phyloP scores from a whole-genome alignment of 345 rosid species.

The Populus ilicifolia region DNA sequence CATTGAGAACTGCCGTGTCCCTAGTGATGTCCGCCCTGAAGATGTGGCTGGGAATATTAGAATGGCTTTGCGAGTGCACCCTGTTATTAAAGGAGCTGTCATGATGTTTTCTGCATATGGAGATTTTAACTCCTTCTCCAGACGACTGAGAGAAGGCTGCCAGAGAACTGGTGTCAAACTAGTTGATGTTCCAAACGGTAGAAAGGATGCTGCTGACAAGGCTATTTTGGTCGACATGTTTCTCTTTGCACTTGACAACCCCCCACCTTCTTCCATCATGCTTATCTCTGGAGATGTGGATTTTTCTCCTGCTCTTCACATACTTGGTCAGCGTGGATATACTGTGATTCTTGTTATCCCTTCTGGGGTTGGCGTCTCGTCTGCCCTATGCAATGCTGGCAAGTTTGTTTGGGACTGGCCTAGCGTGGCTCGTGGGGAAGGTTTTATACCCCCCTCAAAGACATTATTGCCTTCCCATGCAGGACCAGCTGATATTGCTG shows the following conservation, averaged over 20 bases:
- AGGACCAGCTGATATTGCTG: slow-evolving; percentile 35
- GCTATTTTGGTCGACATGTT: slow-evolving; percentile 97
- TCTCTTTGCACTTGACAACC: slow-evolving; percentile 85
- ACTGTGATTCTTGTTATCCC: slow-evolving; percentile 85
- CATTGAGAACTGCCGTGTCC: slow-evolving; percentile 90
- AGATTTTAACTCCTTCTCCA: slow-evolving; percentile 90
- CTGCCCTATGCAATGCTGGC: slow-evolving; percentile 86
- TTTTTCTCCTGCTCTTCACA: slow-evolving; percentile 93
- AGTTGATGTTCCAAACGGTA: slow-evolving; percentile 90
- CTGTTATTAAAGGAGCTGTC: slow-evolving; percentile 71
- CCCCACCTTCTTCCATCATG: slow-evolving; percentile 79
- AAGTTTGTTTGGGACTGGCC: slow-evolving; percentile 98
- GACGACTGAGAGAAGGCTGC: slow-evolving; percentile 92
- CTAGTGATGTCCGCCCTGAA: slow-evolving; percentile 86
- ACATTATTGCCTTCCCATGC: slow-evolving; percentile 40
- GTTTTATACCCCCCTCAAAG: slow-evolving; percentile 58
- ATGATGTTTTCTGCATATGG: slow-evolving; percentile 86
- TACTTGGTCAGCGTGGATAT: slow-evolving; percentile 91
- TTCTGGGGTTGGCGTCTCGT: slow-evolving; percentile 70
- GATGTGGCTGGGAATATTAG: slow-evolving; percentile 89
- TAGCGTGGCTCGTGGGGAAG: slow-evolving; percentile 93
- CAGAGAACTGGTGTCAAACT: slow-evolving; percentile 96
- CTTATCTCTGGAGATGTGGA: slow-evolving; percentile 96
- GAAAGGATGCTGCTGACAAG: slow-evolving; percentile 97
- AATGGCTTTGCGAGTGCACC: slow-evolving; percentile 86